phyloP scores from a whole-genome alignment of 805 yeast species.

The Phaffomyces thermotolerans region DNA sequence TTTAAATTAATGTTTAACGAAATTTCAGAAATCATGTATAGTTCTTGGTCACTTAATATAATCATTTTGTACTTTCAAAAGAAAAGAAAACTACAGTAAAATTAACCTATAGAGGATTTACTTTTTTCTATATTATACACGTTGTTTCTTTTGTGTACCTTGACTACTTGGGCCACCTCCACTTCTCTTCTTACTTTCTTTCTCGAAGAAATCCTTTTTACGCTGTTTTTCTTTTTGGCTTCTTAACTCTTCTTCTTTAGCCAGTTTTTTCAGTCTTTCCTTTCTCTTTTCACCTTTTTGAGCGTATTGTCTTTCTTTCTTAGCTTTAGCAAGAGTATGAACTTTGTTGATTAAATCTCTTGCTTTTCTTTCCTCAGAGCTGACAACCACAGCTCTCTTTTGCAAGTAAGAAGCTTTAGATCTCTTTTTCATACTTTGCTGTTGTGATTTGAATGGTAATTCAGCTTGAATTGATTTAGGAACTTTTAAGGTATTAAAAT shows the following conservation, averaged over 20 bases:
- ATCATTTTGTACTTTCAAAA: background rate
- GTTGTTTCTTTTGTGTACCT: slow-evolving; percentile 25
- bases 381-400: slow-evolving; percentile 90
- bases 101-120: background rate
- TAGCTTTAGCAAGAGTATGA: slow-evolving; percentile 75
- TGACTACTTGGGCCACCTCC: slow-evolving; percentile 21
- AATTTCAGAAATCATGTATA: background rate
- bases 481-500: slow-evolving; percentile 81
- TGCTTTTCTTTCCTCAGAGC: slow-evolving; percentile 91
- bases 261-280: slow-evolving; percentile 66
- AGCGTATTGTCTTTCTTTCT: slow-evolving; percentile 66
- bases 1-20: slow-evolving; percentile 33
- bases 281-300: slow-evolving; percentile 72
- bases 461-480: slow-evolving; percentile 71
- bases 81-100: background rate
- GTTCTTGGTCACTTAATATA: background rate
- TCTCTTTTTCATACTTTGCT: slow-evolving; percentile 78
- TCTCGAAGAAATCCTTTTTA: slow-evolving; percentile 80
- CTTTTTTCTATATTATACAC: slow-evolving; percentile 8
- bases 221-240: slow-evolving; percentile 73
- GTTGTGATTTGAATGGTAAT: slow-evolving; percentile 86
- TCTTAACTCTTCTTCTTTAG: slow-evolving; percentile 64
- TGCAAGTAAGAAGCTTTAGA: slow-evolving; percentile 72
- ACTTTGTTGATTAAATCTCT: slow-evolving; percentile 83
- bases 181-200: slow-evolving; percentile 59